Evolutionary conservation across 163 green algal genomes (phyloP).

Genomic region (Scenedesmus sp.): DNA sequence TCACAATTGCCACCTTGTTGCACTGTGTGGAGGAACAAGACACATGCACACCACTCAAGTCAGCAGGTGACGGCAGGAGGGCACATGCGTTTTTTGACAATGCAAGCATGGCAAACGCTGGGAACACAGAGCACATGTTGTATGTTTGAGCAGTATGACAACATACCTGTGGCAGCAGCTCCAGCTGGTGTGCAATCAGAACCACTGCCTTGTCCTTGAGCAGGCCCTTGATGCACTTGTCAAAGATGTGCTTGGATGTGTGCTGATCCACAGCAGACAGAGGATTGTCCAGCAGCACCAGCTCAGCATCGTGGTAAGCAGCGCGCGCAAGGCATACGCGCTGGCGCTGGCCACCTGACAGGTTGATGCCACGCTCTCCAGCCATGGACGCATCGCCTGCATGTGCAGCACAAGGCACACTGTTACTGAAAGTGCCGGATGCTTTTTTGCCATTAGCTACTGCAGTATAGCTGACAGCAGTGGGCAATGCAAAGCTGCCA

Average conservation of each 20-base stretch:
- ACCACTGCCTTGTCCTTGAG: slow-evolving; percentile 70
- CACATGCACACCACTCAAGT: background rate
- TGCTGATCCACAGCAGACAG: slow-evolving; percentile 76
- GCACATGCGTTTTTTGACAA: background rate
- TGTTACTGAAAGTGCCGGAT: background rate
- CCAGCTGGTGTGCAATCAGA: slow-evolving; percentile 74
- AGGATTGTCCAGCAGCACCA: slow-evolving; percentile 76
- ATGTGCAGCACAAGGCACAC: background rate
- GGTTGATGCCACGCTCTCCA: slow-evolving; percentile 79
- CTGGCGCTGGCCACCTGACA: slow-evolving; percentile 79
- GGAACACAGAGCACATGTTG: too few relatives aligned
- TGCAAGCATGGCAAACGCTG: background rate
- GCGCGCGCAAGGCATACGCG: slow-evolving; percentile 74
- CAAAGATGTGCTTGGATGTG: slow-evolving; percentile 75
- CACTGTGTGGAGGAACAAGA: slow-evolving; percentile 47
- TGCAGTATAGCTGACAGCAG: background rate
- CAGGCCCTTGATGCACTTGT: slow-evolving; percentile 64
- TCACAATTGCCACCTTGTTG: slow-evolving; percentile 66
- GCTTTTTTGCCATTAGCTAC: background rate
- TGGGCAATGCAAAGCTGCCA: background rate
- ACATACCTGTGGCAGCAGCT: slow-evolving; percentile 61
- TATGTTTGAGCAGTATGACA: too few relatives aligned
- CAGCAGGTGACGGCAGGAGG: background rate
- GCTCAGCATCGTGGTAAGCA: slow-evolving; percentile 69
- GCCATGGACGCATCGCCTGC: slow-evolving; percentile 73